phyloP scores from a whole-genome alignment of 257 asterid genomes.

The Solanum chiquidenum region DNA sequence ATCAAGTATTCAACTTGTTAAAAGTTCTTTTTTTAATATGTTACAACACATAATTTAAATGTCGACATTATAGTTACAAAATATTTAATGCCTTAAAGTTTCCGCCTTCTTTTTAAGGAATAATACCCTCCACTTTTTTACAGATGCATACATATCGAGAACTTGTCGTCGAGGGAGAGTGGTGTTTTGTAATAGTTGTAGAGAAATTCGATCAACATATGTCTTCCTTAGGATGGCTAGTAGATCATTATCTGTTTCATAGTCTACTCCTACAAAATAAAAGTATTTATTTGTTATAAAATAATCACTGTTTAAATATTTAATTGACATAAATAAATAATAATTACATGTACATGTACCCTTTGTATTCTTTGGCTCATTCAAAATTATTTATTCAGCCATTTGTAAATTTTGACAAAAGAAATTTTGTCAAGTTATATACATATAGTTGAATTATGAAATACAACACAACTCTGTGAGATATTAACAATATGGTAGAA shows the following conservation, averaged over 20 bases:
- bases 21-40: neutral
- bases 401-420: too few species aligned
- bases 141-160: neutral
- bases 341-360: neutral
- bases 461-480: too few species aligned
- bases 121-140: neutral
- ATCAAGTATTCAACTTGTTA: neutral
- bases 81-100: neutral
- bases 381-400: neutral
- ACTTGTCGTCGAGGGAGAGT: neutral
- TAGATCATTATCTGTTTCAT: neutral
- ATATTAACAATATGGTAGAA: too few species aligned
- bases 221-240: neutral
- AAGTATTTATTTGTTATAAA: too few species aligned
- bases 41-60: too few species aligned
- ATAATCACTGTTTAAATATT: too few species aligned
- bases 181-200: neutral
- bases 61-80: too few species aligned
- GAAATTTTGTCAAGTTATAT: too few species aligned
- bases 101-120: neutral
- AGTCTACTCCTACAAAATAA: neutral
- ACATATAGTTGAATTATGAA: too few species aligned
- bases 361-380: neutral
- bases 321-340: neutral
- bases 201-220: neutral